A percentile compares a stretch with the other conserved stretches of the same genome.
phyloP scores from a whole-genome alignment of 148 eudicot genomes.

The Chenopodium suecicum region DNA sequence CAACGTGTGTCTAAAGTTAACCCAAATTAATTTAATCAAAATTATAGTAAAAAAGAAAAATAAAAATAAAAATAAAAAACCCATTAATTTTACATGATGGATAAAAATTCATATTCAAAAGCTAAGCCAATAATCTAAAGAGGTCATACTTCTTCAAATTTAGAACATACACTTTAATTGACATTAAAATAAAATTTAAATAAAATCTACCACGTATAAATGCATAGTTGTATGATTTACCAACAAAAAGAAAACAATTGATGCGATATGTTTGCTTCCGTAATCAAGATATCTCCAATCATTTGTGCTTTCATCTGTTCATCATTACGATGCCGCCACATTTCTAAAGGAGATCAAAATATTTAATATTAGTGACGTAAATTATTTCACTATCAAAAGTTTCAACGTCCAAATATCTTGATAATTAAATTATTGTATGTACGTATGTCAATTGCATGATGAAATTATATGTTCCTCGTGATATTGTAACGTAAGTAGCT shows the following conservation, averaged over 20 bases:
- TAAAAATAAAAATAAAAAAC: too few species aligned
- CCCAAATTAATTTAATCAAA: too few species aligned
- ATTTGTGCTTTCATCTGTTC: not conserved
- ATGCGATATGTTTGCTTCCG: constrained; percentile 1
- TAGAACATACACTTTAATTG: too few species aligned
- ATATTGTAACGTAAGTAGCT: not conserved
- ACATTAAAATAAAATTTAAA: too few species aligned
- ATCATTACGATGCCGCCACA: not conserved
- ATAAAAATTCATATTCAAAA: too few species aligned
- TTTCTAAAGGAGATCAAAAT: not conserved
- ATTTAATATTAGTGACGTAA: not conserved
- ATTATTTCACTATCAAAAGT: not conserved
- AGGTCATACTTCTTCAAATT: too few species aligned
- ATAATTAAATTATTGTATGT: not conserved
- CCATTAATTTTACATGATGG: too few species aligned
- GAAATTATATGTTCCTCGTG: not conserved
- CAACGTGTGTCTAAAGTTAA: too few species aligned
- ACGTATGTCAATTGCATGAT: not conserved
- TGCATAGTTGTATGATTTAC: too few species aligned
- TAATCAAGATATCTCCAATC: not conserved
- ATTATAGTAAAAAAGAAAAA: too few species aligned
- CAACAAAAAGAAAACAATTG: not conserved
- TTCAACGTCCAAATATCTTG: not conserved
- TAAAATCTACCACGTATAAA: too few species aligned
- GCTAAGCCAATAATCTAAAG: too few species aligned